These are phyloP conservation scores for Bruguiera gymnorhiza DNA, from an alignment of 345 rosid species.

Conservation along the genomic window DNA sequence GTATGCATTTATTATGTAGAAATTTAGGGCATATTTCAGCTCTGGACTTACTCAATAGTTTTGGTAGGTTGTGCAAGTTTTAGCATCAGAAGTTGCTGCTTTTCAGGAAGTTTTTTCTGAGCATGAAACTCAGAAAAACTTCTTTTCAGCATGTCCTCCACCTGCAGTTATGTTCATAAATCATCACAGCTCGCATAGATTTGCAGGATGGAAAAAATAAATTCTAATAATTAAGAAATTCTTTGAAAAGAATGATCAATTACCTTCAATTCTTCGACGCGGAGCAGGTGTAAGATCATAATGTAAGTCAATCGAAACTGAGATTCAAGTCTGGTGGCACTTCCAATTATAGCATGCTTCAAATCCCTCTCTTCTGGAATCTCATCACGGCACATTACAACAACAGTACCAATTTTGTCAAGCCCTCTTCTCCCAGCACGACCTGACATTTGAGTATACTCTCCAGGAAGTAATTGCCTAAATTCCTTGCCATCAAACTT, in stretches of 20 bases:
- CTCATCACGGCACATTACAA: constrained; percentile 94
- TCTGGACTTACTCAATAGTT: constrained; percentile 63
- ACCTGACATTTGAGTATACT: constrained; percentile 99
- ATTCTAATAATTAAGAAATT: background rate
- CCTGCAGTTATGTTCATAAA: constrained; percentile 44
- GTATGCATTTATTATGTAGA: background rate
- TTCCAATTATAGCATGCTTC: constrained; percentile 61
- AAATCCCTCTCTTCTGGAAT: constrained; percentile 75
- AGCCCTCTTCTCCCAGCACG: constrained; percentile 99
- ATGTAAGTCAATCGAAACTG: constrained; percentile 95
- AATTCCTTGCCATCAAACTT: constrained; percentile 95
- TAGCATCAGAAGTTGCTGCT: constrained; percentile 65
- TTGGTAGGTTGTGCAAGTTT: constrained; percentile 74
- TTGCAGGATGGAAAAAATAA: background rate
- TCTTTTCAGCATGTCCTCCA: constrained; percentile 98
- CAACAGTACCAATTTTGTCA: constrained; percentile 89
- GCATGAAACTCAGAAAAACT: constrained; percentile 97
- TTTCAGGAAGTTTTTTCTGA: constrained; percentile 89
- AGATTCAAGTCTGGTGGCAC: constrained; percentile 79
- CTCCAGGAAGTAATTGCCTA: constrained; percentile 85
- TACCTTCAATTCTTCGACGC: constrained; percentile 99
- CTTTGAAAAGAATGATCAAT: background rate
- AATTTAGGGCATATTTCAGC: background rate
- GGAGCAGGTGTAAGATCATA: constrained; percentile 96
- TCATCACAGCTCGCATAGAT: constrained; percentile 9